Conservation (phyloP, 169 alveolate genomes). For the Eimeria acervulina region DNA sequence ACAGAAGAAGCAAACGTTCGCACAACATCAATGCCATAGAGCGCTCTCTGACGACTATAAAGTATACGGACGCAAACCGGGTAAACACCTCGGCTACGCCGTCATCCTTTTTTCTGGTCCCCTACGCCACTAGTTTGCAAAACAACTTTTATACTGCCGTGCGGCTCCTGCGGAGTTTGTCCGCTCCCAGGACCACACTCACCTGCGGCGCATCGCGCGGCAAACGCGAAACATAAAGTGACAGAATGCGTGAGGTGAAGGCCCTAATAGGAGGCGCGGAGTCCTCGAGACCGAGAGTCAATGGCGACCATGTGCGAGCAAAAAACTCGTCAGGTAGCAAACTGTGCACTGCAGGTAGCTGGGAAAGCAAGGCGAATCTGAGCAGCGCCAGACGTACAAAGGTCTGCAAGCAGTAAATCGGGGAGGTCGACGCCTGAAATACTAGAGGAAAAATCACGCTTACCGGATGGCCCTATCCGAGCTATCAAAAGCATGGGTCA, state of each 20-base stretch:
- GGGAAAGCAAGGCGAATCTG: constrained; percentile 62
- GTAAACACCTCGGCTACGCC: background rate
- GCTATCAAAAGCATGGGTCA: constrained; percentile 45
- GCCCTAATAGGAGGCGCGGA: constrained; percentile 69
- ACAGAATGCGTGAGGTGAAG: constrained; percentile 34
- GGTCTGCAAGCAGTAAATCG: background rate
- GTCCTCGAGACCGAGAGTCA: constrained; percentile 43
- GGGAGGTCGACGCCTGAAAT: background rate
- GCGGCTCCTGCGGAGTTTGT: background rate
- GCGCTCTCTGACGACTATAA: background rate
- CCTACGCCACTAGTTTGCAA: background rate
- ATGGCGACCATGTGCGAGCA: constrained; percentile 28
- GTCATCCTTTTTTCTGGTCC: constrained; percentile 39
- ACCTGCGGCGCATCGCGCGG: constrained; percentile 59
- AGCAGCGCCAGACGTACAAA: constrained; percentile 4
- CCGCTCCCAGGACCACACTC: background rate
- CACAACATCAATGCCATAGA: background rate
- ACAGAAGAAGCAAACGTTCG: background rate
- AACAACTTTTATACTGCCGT: background rate
- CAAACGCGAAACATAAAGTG: constrained; percentile 47
- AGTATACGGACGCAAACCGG: background rate
- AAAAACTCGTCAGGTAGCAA: constrained; percentile 59
- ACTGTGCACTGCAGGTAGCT: constrained; percentile 62
- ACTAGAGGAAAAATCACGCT: background rate
- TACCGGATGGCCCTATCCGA: constrained; percentile 59